A percentile compares a stretch with the other conserved stretches of the same genome.
phyloP scores from a whole-genome alignment of 805 yeast species.

The Wickerhamiella domercqiae region DNA sequence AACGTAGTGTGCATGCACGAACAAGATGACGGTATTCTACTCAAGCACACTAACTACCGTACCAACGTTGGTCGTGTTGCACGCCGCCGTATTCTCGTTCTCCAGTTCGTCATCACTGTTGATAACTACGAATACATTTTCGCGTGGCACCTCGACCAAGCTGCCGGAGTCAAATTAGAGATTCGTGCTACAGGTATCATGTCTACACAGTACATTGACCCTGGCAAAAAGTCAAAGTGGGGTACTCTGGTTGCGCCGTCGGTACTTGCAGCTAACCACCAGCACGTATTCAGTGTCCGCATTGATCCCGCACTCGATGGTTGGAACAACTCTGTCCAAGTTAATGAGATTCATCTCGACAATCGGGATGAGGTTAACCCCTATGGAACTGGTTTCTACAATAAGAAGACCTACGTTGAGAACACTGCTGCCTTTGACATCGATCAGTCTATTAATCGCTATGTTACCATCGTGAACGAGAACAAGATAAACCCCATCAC shows the following conservation, averaged over 20 bases:
- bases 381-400: conserved; percentile 53
- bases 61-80: conserved; percentile 58
- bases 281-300: conserved; percentile 65
- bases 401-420: conserved; percentile 48
- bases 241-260: conserved; percentile 69
- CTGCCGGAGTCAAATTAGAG: conserved; percentile 63
- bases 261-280: conserved; percentile 73
- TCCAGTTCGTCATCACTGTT: conserved; percentile 71
- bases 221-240: conserved; percentile 46
- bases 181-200: conserved; percentile 77
- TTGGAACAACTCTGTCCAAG: conserved; percentile 56
- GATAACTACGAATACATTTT: conserved; percentile 72
- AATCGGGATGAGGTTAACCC: conserved; percentile 43
- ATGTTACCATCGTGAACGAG: conserved; percentile 63
- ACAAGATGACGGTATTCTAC: conserved; percentile 65
- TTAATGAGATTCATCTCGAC: conserved; percentile 53
- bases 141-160: conserved; percentile 59
- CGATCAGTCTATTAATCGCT: conserved; percentile 60
- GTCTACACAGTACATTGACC: conserved; percentile 72
- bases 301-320: conserved; percentile 75
- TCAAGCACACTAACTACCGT: conserved; percentile 68
- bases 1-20: conserved; percentile 73
- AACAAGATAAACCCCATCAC: conserved; percentile 53
- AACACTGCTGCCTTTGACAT: conserved; percentile 58
- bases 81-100: conserved; percentile 63